Evolutionary conservation across 345 rosid genomes (phyloP).

Genomic region (Eucalyptus albens): DNA sequence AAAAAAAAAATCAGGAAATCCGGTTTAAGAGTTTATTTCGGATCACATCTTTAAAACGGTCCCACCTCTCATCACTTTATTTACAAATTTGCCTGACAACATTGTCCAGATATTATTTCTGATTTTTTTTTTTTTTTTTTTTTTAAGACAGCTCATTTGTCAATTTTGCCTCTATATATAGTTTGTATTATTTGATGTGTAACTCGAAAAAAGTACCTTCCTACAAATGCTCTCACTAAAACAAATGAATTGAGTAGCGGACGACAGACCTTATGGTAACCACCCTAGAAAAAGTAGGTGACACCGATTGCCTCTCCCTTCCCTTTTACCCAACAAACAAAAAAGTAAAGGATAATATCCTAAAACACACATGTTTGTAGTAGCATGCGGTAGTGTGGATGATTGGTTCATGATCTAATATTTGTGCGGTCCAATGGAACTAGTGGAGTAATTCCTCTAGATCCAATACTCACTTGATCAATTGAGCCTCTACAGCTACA

Average conservation of each 20-base stretch:
- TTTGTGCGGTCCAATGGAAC: fast-evolving
- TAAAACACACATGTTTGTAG: background rate
- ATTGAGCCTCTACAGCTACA: no score
- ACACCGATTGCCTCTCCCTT: background rate
- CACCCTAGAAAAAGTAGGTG: background rate
- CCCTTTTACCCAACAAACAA: background rate
- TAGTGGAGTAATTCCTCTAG: no score
- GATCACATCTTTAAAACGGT: background rate
- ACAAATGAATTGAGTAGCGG: background rate
- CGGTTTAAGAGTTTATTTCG: background rate
- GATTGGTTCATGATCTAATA: no score
- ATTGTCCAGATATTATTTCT: background rate
- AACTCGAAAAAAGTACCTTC: background rate
- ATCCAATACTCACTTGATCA: no score
- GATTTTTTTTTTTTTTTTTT: background rate
- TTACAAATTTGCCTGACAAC: background rate
- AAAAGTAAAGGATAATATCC: background rate
- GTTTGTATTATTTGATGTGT: background rate
- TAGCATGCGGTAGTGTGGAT: fast-evolving
- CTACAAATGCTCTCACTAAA: background rate
- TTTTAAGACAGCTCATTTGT: background rate
- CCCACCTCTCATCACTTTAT: background rate
- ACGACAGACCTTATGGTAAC: background rate
- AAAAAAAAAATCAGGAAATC: background rate
- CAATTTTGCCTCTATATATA: background rate